Evolutionary conservation across 2,329 filamentous ascomycete species (phyloP).

Genomic region (Didymella pinodella): DNA sequence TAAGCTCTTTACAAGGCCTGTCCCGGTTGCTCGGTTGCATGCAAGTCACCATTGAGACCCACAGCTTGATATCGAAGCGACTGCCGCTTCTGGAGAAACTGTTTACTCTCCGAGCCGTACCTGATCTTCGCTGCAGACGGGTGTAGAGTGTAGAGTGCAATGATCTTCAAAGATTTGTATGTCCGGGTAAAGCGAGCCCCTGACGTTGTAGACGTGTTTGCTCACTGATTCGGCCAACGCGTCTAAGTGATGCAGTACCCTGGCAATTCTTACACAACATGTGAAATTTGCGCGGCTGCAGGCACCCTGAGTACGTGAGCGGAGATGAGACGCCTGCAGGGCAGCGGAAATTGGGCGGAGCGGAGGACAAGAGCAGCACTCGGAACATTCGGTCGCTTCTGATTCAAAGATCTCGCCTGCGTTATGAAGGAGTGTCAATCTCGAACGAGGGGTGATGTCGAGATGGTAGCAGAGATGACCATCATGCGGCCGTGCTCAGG

Average conservation of each 20-base stretch:
- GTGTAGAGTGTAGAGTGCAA: slow-evolving; percentile 1
- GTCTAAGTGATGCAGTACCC: slow-evolving; percentile 1
- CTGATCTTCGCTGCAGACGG: slow-evolving; percentile 12
- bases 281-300: slow-evolving; percentile 1
- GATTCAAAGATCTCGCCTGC: slow-evolving; percentile 5
- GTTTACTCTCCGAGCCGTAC: slow-evolving; percentile 10
- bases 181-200: slow-evolving; percentile 14
- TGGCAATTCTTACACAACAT: background rate
- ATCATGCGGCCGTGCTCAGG: slow-evolving; percentile 18
- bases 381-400: background rate
- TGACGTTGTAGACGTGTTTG: background rate
- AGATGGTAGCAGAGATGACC: slow-evolving; percentile 2
- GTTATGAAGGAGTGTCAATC: slow-evolving; percentile 8
- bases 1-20: slow-evolving; percentile 24
- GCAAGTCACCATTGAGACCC: slow-evolving; percentile 32
- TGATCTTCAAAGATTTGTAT: slow-evolving; percentile 1
- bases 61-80: slow-evolving; percentile 33
- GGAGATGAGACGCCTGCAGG: slow-evolving; percentile 13
- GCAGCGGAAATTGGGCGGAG: slow-evolving; percentile 16
- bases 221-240: background rate
- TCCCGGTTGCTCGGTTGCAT: slow-evolving; percentile 42
- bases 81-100: slow-evolving; percentile 25
- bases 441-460: slow-evolving; percentile 7
- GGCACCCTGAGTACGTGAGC: slow-evolving; percentile 7
- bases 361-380: slow-evolving; percentile 15